phyloP scores from a whole-genome alignment of 208 protist genomes.

The Strigomonas galati region DNA sequence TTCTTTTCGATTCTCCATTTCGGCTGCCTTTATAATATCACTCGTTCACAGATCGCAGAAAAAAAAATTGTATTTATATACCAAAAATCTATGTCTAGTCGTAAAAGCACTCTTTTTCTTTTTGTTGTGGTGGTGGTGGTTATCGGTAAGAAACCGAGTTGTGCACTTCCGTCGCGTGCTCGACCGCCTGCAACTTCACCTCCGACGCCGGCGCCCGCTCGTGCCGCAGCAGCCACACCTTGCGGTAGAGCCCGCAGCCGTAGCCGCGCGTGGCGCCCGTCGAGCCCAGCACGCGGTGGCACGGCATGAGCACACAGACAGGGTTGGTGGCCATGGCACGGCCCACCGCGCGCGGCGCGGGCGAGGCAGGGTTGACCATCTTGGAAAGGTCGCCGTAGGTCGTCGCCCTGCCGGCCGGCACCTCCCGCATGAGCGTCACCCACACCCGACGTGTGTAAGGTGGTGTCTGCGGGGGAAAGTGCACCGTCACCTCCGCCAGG shows the following conservation, averaged over 20 bases:
- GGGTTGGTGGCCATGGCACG: conserved; percentile 61
- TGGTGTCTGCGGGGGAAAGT: conserved; percentile 28
- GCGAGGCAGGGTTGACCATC: conserved; percentile 10
- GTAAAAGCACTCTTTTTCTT: neutral
- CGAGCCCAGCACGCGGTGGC: conserved; percentile 69
- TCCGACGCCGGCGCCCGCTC: conserved; percentile 41
- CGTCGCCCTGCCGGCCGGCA: conserved; percentile 34
- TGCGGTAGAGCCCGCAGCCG: conserved; percentile 46
- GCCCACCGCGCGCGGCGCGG: conserved; percentile 53
- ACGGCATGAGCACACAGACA: conserved; percentile 58
- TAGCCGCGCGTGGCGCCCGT: conserved; percentile 50
- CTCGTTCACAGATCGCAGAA: neutral
- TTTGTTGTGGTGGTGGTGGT: neutral
- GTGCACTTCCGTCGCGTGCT: conserved; percentile 25
- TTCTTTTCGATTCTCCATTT: too few species aligned
- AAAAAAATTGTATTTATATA: neutral
- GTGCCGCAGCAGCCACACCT: conserved; percentile 71
- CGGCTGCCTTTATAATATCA: neutral
- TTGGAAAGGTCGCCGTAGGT: conserved; percentile 52
- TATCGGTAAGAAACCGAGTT: conserved; percentile 20
- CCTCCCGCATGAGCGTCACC: conserved; percentile 35
- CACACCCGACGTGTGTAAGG: conserved; percentile 39
- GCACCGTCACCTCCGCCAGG: conserved; percentile 34
- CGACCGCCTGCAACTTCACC: conserved; percentile 24
- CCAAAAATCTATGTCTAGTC: neutral